These are phyloP conservation scores for Spinellus fusiger DNA, from an alignment of 192 early-diverging fungal genomes.

Conservation along the genomic window DNA sequence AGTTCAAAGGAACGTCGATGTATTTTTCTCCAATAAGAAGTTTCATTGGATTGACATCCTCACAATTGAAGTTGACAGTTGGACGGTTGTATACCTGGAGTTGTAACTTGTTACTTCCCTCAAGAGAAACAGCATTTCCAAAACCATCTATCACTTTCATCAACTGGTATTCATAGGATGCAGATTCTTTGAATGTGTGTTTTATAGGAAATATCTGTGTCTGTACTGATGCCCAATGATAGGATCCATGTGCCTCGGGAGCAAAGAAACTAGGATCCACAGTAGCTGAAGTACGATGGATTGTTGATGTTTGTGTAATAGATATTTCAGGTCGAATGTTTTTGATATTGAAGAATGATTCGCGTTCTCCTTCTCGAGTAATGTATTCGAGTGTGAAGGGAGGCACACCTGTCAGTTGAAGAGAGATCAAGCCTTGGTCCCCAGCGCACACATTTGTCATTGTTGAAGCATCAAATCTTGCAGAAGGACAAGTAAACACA, in stretches of 20 bases:
- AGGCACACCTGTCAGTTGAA: slow-evolving; percentile 36
- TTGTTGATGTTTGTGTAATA: slow-evolving; percentile 6
- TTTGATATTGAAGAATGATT: slow-evolving; percentile 20
- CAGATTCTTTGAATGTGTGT: slow-evolving; percentile 19
- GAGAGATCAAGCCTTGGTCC: slow-evolving; percentile 18
- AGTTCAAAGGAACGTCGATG: slow-evolving; percentile 6
- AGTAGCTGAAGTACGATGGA: not conserved
- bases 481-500: slow-evolving; percentile 36
- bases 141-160: slow-evolving; percentile 27
- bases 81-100: slow-evolving; percentile 27
- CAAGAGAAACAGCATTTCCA: slow-evolving; percentile 22
- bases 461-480: slow-evolving; percentile 11
- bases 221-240: slow-evolving; percentile 32
- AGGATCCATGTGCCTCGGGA: not conserved
- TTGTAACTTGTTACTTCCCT: not conserved
- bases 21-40: slow-evolving; percentile 16
- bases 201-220: slow-evolving; percentile 24
- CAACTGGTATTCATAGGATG: slow-evolving; percentile 20
- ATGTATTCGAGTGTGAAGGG: slow-evolving; percentile 33
- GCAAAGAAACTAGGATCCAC: slow-evolving; percentile 11
- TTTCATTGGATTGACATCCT: slow-evolving; percentile 13
- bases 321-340: slow-evolving; percentile 25
- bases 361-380: not conserved
- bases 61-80: slow-evolving; percentile 23
- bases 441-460: slow-evolving; percentile 21